Conservation (phyloP, 2,329 filamentous ascomycete genomes). For the Curvularia spicifera region DNA sequence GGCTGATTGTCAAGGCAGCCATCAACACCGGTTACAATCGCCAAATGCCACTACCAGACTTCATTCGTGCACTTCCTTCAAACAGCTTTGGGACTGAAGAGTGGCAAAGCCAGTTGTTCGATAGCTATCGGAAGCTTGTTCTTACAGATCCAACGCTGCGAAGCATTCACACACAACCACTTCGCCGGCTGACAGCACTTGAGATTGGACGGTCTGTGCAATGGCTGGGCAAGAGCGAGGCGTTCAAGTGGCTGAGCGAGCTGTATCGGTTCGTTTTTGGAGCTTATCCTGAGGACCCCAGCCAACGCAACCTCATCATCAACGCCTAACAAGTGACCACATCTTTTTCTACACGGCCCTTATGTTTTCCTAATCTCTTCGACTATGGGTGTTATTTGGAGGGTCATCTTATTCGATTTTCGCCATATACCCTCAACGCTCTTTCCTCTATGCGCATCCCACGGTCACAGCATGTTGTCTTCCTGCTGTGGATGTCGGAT, state of each 20-base stretch:
- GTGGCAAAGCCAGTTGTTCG: constrained; percentile 73
- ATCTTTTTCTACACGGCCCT: constrained; percentile 4
- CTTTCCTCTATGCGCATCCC: constrained; percentile 23
- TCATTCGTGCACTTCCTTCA: constrained; percentile 75
- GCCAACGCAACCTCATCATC: constrained; percentile 69
- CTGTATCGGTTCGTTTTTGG: constrained; percentile 85
- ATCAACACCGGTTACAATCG: constrained; percentile 83
- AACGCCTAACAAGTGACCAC: constrained; percentile 35
- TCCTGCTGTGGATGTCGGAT: constrained; percentile 11
- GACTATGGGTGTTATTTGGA: constrained; percentile 12
- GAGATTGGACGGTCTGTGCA: constrained; percentile 82
- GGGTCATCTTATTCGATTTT: constrained; percentile 20
- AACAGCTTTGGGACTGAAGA: constrained; percentile 78
- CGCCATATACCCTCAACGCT: constrained; percentile 44
- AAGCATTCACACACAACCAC: constrained; percentile 56
- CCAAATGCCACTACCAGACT: constrained; percentile 69
- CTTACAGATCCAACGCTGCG: constrained; percentile 72
- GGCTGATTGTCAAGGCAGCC: constrained; percentile 82
- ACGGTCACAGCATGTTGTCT: constrained; percentile 17
- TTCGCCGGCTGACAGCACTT: constrained; percentile 68
- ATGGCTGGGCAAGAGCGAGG: constrained; percentile 73
- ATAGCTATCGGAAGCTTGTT: constrained; percentile 81
- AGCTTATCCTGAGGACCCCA: constrained; percentile 79
- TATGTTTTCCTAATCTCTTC: constrained; percentile 4
- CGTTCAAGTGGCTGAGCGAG: constrained; percentile 81